Conservation (phyloP, 306 rosid genomes). For the Sesbania bispinosa region DNA sequence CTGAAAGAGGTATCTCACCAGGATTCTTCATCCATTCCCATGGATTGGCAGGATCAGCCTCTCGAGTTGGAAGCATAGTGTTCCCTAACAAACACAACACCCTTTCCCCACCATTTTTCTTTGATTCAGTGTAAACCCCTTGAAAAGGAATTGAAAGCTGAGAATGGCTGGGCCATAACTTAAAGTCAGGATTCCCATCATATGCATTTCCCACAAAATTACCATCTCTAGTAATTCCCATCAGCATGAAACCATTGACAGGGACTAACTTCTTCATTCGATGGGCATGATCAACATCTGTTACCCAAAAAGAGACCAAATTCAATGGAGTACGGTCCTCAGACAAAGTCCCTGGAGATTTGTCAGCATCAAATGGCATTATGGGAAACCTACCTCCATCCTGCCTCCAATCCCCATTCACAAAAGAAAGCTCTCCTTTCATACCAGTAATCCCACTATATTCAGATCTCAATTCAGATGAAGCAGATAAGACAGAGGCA, state of each 20-base stretch:
- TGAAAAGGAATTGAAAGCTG: slow-evolving; percentile 58
- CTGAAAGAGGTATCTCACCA: slow-evolving; percentile 48
- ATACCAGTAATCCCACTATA: slow-evolving; percentile 35
- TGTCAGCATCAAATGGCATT: slow-evolving; percentile 58
- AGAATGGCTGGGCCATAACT: slow-evolving; percentile 62
- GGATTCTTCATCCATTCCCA: slow-evolving; percentile 73
- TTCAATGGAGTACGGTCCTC: slow-evolving; percentile 37
- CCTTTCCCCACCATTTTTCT: slow-evolving; percentile 80
- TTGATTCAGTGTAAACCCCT: slow-evolving; percentile 82
- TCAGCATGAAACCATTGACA: slow-evolving; percentile 50
- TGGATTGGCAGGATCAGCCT: slow-evolving; percentile 49
- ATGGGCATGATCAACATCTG: slow-evolving; percentile 58
- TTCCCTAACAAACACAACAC: slow-evolving; percentile 83
- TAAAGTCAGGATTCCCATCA: slow-evolving; percentile 48
- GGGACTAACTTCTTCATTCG: slow-evolving; percentile 55
- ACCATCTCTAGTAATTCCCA: slow-evolving; percentile 60
- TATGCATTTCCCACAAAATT: slow-evolving; percentile 30
- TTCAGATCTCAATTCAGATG: slow-evolving; percentile 61
- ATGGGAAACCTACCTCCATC: slow-evolving; percentile 59
- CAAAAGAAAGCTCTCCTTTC: slow-evolving; percentile 57
- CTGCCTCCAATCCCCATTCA: slow-evolving; percentile 85
- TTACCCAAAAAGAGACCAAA: slow-evolving; percentile 69
- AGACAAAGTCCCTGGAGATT: not conserved
- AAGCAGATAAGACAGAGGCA: slow-evolving; percentile 55
- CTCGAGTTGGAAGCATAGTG: slow-evolving; percentile 77